A percentile compares a stretch with the other conserved stretches of the same genome.
phyloP scores from a whole-genome alignment of 2,329 filamentous ascomycete species.

The Myriangium duriaei region DNA sequence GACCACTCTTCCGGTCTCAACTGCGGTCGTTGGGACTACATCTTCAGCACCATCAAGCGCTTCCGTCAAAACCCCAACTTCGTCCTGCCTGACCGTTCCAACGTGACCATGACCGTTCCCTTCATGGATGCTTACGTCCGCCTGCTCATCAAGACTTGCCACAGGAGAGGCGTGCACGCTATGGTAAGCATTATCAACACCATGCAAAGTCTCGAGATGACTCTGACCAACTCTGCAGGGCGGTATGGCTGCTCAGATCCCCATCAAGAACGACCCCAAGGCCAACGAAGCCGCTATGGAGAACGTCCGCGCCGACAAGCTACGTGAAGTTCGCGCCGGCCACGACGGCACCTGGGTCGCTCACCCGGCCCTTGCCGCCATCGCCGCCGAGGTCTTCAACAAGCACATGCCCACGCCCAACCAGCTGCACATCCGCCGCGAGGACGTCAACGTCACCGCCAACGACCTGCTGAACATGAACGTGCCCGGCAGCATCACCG shows the following conservation, averaged over 20 bases:
- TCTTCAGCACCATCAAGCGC: conserved; percentile 99
- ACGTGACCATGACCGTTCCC: conserved; percentile 93
- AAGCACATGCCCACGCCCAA: conserved; percentile 97
- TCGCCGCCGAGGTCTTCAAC: conserved; percentile 91
- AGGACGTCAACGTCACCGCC: conserved; percentile 73
- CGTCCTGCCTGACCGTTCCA: conserved; percentile 78
- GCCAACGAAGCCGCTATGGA: conserved; percentile 95
- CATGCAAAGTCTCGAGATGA: background rate
- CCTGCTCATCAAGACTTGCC: conserved; percentile 95
- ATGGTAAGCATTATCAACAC: conserved; percentile 44
- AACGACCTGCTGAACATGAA: conserved; percentile 98
- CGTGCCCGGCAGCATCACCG: conserved; percentile 80
- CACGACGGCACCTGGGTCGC: conserved; percentile 98
- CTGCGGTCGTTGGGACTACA: conserved; percentile 99
- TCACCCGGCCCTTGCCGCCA: conserved; percentile 78
- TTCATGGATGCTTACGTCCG: conserved; percentile 99
- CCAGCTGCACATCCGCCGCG: conserved; percentile 80
- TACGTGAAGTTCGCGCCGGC: conserved; percentile 86
- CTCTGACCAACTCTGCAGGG: conserved; percentile 36
- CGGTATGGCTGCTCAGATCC: conserved; percentile 97
- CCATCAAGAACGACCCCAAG: conserved; percentile 84
- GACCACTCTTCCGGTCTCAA: conserved; percentile 95
- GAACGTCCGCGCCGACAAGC: conserved; percentile 83
- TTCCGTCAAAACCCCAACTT: conserved; percentile 93
- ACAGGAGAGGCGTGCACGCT: conserved; percentile 90